Evolutionary conservation across 1,284 basidiomycete genomes (phyloP).

Genomic region (Sanghuangporus baumii): DNA sequence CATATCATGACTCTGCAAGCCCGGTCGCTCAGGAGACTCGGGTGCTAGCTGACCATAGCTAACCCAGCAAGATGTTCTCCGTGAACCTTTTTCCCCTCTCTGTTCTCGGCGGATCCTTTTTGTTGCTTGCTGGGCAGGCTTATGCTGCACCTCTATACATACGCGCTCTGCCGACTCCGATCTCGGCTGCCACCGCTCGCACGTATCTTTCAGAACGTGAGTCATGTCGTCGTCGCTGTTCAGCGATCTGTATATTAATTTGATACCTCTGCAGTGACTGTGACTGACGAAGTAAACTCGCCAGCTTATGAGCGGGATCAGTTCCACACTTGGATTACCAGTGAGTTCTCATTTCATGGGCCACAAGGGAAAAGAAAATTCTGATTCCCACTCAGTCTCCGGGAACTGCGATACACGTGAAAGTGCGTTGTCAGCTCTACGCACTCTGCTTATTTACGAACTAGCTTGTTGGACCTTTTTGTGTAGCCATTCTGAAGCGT

Average conservation of each 20-base stretch:
- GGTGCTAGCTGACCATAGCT: not conserved
- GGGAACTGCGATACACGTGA: slow-evolving; percentile 50
- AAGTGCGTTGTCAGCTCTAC: slow-evolving; percentile 29
- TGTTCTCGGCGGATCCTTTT: not conserved
- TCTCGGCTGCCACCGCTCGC: slow-evolving; percentile 33
- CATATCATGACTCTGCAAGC: not conserved
- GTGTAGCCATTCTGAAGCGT: slow-evolving; percentile 43
- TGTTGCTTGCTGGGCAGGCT: not conserved
- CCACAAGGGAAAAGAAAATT: not conserved
- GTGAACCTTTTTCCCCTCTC: not conserved
- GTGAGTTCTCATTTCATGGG: slow-evolving; percentile 25
- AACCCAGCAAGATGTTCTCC: not conserved
- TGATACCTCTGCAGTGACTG: slow-evolving; percentile 31
- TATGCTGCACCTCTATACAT: slow-evolving; percentile 2
- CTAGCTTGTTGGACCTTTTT: slow-evolving; percentile 3
- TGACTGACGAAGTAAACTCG: slow-evolving; percentile 39
- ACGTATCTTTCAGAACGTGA: slow-evolving; percentile 33
- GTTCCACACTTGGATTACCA: slow-evolving; percentile 44
- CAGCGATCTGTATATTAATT: not conserved
- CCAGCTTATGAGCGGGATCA: slow-evolving; percentile 37
- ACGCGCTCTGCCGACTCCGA: slow-evolving; percentile 32
- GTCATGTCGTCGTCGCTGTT: slow-evolving; percentile 11
- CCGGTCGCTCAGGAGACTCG: not conserved
- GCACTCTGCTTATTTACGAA: not conserved
- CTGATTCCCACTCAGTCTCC: slow-evolving; percentile 31